Conservation (phyloP, 2,329 filamentous ascomycete genomes). For the Fusarium sp. region DNA sequence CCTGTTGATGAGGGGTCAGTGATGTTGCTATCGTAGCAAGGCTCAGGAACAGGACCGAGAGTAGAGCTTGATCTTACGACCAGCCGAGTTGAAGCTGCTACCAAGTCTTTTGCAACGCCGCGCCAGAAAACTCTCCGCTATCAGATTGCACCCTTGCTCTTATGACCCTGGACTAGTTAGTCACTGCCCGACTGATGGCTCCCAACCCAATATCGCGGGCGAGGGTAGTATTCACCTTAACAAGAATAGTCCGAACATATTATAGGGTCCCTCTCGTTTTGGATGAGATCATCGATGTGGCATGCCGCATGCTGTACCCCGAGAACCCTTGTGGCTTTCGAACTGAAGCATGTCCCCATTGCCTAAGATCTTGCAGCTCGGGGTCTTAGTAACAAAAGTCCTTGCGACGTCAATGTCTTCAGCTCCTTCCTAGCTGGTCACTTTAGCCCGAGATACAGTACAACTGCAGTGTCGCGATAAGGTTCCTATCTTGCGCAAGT, state of each 20-base stretch:
- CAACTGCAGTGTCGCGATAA: constrained; percentile 30
- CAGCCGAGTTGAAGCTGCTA: background rate
- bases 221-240: background rate
- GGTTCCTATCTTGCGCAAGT: constrained; percentile 15
- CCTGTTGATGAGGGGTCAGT: background rate
- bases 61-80: background rate
- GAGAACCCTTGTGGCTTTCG: constrained; percentile 15
- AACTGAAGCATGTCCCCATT: constrained; percentile 3
- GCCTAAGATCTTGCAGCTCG: constrained; percentile 6
- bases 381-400: constrained; percentile 29
- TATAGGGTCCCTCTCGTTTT: constrained; percentile 3
- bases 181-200: background rate
- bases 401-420: constrained; percentile 15
- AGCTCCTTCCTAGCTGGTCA: constrained; percentile 41
- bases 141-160: background rate
- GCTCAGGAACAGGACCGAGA: constrained; percentile 7
- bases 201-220: background rate
- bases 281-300: constrained; percentile 25
- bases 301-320: constrained; percentile 9
- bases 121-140: background rate
- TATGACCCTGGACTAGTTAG: constrained; percentile 3
- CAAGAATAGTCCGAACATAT: background rate
- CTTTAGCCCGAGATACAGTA: background rate
- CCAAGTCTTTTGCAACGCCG: background rate
- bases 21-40: constrained; percentile 1